phyloP scores from a whole-genome alignment of 208 protist genomes.

The Trypanosoma scelopori region DNA sequence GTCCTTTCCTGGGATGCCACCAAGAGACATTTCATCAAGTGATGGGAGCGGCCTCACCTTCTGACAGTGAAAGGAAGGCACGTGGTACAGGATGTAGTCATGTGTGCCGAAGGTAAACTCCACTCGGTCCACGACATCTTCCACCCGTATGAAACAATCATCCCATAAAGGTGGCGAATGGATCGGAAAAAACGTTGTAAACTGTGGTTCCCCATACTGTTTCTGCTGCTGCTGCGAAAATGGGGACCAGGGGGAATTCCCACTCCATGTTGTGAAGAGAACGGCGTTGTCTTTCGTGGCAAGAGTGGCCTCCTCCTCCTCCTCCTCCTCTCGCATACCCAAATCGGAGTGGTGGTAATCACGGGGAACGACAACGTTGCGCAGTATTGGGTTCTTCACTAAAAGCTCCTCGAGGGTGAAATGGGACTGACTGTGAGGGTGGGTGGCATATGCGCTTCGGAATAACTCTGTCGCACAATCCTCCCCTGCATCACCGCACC shows the following conservation, averaged over 20 bases:
- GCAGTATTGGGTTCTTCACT: neutral
- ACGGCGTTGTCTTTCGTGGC: neutral
- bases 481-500: neutral
- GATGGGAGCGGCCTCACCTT: conserved; percentile 6
- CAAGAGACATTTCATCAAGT: neutral
- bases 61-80: conserved; percentile 1
- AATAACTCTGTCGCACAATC: neutral
- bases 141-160: neutral
- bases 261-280: neutral
- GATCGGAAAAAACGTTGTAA: conserved; percentile 19
- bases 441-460: conserved; percentile 5
- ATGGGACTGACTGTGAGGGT: neutral
- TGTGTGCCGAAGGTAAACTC: conserved; percentile 14
- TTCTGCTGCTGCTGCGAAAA: neutral
- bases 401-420: conserved; percentile 4
- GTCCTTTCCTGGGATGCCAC: neutral
- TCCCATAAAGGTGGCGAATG: neutral
- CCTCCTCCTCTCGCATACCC: neutral
- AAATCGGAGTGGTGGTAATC: neutral
- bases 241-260: neutral
- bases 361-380: neutral
- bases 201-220: conserved; percentile 18
- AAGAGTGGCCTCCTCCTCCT: neutral
- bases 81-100: conserved; percentile 22
- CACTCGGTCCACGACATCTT: neutral